A percentile compares a stretch with the other conserved stretches of the same genome.
Evolutionary conservation across 2,329 filamentous ascomycete species (phyloP).

Genomic region (Phialophora tarda): DNA sequence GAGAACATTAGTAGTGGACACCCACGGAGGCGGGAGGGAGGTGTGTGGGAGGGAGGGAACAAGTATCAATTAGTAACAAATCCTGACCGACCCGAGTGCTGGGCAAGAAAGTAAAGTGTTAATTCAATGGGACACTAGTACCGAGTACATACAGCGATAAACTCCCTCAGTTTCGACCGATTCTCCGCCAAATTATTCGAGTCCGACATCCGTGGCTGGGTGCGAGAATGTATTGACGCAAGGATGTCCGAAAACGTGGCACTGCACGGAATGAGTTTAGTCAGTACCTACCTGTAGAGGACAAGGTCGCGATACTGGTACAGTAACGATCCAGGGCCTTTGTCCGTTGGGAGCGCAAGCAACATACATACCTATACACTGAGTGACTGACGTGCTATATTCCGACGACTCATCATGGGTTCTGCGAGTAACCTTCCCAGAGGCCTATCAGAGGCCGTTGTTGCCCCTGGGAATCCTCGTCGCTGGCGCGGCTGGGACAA

Average conservation of each 20-base stretch:
- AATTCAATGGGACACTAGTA: too few relatives aligned
- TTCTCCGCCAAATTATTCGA: slow-evolving; percentile 28
- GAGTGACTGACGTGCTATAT: neutral
- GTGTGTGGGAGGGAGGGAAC: neutral
- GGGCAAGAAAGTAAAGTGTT: neutral
- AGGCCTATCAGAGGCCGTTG: neutral
- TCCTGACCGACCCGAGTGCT: neutral
- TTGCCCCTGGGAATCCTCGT: neutral
- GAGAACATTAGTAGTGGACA: neutral
- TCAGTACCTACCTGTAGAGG: neutral
- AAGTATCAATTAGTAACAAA: too few relatives aligned
- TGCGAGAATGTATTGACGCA: neutral
- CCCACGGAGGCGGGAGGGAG: slow-evolving; percentile 36
- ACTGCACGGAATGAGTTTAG: neutral
- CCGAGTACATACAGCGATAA: slow-evolving; percentile 39
- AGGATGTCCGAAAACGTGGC: neutral
- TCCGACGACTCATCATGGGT: neutral
- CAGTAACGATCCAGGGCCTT: neutral
- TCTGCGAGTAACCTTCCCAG: neutral
- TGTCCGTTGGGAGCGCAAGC: neutral
- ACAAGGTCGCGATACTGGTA: neutral
- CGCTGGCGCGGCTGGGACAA: neutral
- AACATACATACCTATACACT: too few relatives aligned
- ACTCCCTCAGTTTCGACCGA: slow-evolving; percentile 43
- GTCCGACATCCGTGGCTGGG: slow-evolving; percentile 18